Evolutionary conservation across 2,329 filamentous ascomycete genomes (phyloP), one percentile per base, ranked within the genome.

Genomic region (Phialophora expanda): DNA sequence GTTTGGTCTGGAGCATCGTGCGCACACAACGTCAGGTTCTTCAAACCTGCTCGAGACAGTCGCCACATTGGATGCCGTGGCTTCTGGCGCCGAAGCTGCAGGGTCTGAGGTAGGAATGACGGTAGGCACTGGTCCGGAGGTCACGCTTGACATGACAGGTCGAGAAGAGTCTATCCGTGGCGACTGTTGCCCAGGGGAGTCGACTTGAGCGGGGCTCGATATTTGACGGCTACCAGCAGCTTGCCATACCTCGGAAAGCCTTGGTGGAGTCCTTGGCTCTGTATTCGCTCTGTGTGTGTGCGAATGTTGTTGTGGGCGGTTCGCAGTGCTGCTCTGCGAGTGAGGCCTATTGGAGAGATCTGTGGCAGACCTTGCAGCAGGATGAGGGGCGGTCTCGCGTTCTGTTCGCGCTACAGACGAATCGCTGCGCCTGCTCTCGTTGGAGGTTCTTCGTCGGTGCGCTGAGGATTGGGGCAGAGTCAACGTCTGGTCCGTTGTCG

Each of bases 21-120:
- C 85, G 75, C 94, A 97, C 8, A 82, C 83, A 58, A 96, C 86
- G 1, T 86, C 87, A 0, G 93, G 92, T 73, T 96, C 92, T 30
- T 69, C 68, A 46, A 64, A 66, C 60, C 41, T 60, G 34, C 60
- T 68, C 32, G 61, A 54, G 1, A 56, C 44, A 14, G 28, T 22
- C 4, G 62, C 11, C 17, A 34, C 20, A 26, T 54, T 50, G 14
- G 57, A 56, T n/a, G 56, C 26, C 7, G 56, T 22, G 7, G 48
- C 50, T 50, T 65, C 64, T 48, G 71, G 62, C 56, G 64, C 66
- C 9, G 69, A 64, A 56, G 66, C 70, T 63, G 72, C 61, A 34
- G 72, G 67, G 2, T 71, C 67, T 41, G 64, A 69, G 7, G 65
- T 64, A 11, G 72, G 68, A 17, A 73, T 69, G 3, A 71, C 70